These are phyloP conservation scores for Syzygium jambos DNA, from an alignment of 345 rosid species.

Conservation along the genomic window DNA sequence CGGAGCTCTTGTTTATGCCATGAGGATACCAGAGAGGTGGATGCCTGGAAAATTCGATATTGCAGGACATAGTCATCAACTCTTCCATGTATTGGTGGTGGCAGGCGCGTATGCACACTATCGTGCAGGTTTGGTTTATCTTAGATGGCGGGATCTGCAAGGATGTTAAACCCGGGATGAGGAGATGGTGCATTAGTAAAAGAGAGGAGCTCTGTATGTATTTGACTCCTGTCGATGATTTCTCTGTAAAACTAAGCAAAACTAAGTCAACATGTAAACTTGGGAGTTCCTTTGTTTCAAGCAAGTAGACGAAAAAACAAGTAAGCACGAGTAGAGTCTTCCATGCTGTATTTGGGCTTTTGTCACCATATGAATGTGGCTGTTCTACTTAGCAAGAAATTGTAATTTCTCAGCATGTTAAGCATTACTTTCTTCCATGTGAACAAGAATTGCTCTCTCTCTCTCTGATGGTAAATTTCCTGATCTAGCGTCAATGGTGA, in stretches of 20 bases:
- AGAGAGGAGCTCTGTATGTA: neutral
- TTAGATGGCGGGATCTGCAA: conserved; percentile 70
- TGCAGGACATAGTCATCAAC: conserved; percentile 94
- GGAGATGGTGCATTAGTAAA: neutral
- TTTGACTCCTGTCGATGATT: neutral
- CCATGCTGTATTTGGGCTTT: neutral
- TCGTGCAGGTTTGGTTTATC: conserved; percentile 75
- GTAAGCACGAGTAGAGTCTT: neutral
- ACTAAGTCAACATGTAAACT: neutral
- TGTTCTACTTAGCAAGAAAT: neutral
- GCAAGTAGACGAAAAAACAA: neutral
- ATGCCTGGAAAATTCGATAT: conserved; percentile 93
- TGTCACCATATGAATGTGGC: neutral
- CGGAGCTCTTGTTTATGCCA: conserved; percentile 74
- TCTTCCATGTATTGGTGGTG: conserved; percentile 73
- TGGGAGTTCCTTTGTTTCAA: neutral
- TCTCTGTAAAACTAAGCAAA: neutral
- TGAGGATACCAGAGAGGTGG: conserved; percentile 89
- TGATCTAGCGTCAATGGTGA: neutral
- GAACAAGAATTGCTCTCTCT: neutral
- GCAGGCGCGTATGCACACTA: conserved; percentile 90
- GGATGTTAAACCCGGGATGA: conserved; percentile 38
- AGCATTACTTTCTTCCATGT: neutral
- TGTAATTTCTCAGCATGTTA: neutral
- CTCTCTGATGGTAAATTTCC: neutral